Evolutionary conservation across 768 basidiomycete species (phyloP), one percentile per base, ranked within the genome.

Genomic region (Leccinum ochraceum): DNA sequence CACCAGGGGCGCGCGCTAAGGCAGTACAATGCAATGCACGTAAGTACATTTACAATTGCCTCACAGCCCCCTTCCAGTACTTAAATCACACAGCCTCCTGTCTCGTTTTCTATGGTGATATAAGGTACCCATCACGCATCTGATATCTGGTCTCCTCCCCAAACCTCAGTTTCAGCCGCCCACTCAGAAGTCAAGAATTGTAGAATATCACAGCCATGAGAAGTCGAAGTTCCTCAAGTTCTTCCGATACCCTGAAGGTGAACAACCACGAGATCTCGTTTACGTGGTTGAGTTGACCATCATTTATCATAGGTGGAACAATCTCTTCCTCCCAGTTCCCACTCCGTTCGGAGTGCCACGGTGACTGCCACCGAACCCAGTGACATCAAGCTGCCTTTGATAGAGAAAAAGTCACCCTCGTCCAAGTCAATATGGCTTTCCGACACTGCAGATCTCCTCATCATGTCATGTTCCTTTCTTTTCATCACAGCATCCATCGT

Each of bases 391-490:
- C 20, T 13, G 8, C 52, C 56, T 7, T 28, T 60, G 37, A 50
- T 60, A n/a, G 51, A 28, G 44, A 48, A n/a, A 22, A 44, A 36
- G 2, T 30, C 17, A n/a, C 6, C 46, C 6, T 1, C 10, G 20
- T 14, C 16, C 20, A 58, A 34, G 42, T 16, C 26, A n/a, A 3
- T 4, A 26, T 55, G 60, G 57, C 42, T 26, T 0, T 36, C 63
- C 8, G 66, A 68, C 17, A 36, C 32, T 17, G 53, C 50, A 4
- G 63, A 65, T 17, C 32, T 58, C 3, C 56, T 62, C 48, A 24
- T 62, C 24, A 13, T 66, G 26, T 20, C 51, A 8, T 60, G 59
- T 10, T 63, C 56, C 32, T 63, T 55, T 37, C 28, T 60, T 24
- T 34, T 62, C 4, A 46, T 22, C 6, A 13, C 56, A 3, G 3